Evolutionary conservation across 345 rosid species (phyloP).

Genomic region (Turnera subulata): DNA sequence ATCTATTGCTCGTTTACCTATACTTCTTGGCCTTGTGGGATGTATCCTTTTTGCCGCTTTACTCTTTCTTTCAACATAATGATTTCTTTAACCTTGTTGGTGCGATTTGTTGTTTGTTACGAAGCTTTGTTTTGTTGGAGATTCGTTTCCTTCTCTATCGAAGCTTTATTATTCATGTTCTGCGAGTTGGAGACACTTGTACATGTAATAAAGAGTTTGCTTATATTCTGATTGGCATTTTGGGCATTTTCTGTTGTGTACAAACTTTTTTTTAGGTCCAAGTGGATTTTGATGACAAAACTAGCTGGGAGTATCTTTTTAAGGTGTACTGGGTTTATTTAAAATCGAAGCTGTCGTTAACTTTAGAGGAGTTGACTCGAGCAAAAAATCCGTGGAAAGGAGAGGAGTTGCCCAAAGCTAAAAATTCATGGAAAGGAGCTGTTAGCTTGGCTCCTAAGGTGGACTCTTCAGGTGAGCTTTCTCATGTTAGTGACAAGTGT

Average conservation of each 20-base stretch:
- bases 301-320: slow-evolving; percentile 98
- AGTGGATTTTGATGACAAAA: slow-evolving; percentile 95
- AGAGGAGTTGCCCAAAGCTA: slow-evolving; percentile 26
- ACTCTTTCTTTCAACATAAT: background rate
- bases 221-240: background rate
- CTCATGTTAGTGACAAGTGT: slow-evolving; percentile 25
- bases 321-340: slow-evolving; percentile 79
- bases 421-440: slow-evolving; percentile 23
- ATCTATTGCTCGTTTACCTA: background rate
- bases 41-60: background rate
- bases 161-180: background rate
- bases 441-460: slow-evolving; percentile 23
- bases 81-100: too few relatives aligned
- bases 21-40: background rate
- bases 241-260: slow-evolving; percentile 1
- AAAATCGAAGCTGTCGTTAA: slow-evolving; percentile 68
- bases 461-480: slow-evolving; percentile 28
- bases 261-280: slow-evolving; percentile 58
- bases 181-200: background rate
- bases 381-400: slow-evolving; percentile 82
- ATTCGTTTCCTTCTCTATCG: background rate
- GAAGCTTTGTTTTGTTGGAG: too few relatives aligned
- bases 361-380: slow-evolving; percentile 59
- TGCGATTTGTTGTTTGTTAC: too few relatives aligned
- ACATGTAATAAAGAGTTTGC: background rate